These are phyloP conservation scores for Fusarium kyushuense DNA, from an alignment of 2,329 filamentous ascomycete species.

Conservation along the genomic window DNA sequence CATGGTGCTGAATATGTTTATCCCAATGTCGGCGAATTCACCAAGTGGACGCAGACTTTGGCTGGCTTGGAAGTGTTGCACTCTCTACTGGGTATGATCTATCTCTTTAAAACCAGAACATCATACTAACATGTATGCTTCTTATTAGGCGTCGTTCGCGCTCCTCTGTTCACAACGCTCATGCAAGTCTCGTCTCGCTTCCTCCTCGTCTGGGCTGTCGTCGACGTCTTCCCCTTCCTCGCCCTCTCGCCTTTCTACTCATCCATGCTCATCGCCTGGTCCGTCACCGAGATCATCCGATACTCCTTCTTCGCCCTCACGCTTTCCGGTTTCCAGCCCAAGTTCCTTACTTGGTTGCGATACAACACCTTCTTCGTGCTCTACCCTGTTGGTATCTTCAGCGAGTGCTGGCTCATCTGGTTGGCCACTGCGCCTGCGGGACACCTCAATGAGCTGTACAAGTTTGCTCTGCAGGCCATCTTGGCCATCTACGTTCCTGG, in stretches of 20 bases:
- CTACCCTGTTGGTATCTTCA: slow-evolving; percentile 91
- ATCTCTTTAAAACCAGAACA: neutral
- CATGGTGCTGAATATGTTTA: slow-evolving; percentile 71
- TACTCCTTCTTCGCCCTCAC: slow-evolving; percentile 91
- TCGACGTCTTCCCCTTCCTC: slow-evolving; percentile 77
- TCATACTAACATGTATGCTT: slow-evolving; percentile 5
- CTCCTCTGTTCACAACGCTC: slow-evolving; percentile 84
- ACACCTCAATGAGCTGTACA: slow-evolving; percentile 61
- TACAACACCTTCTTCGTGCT: slow-evolving; percentile 95
- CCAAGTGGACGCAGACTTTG: slow-evolving; percentile 84
- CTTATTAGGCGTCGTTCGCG: slow-evolving; percentile 79
- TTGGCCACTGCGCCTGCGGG: slow-evolving; percentile 72
- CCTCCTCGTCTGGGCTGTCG: slow-evolving; percentile 88
- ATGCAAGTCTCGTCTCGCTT: slow-evolving; percentile 93
- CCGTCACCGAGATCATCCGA: slow-evolving; percentile 88
- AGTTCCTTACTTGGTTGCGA: slow-evolving; percentile 79
- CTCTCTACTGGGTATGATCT: slow-evolving; percentile 74
- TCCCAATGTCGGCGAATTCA: slow-evolving; percentile 72
- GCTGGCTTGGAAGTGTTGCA: slow-evolving; percentile 88
- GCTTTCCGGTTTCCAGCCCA: slow-evolving; percentile 72
- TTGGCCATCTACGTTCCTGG: slow-evolving; percentile 84
- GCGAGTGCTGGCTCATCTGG: slow-evolving; percentile 86
- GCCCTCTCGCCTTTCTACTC: slow-evolving; percentile 73
- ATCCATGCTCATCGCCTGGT: slow-evolving; percentile 88
- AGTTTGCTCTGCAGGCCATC: slow-evolving; percentile 72